These are phyloP conservation scores for Ascochyta rabiei DNA, from an alignment of 2,329 filamentous ascomycete genomes.

Conservation along the genomic window DNA sequence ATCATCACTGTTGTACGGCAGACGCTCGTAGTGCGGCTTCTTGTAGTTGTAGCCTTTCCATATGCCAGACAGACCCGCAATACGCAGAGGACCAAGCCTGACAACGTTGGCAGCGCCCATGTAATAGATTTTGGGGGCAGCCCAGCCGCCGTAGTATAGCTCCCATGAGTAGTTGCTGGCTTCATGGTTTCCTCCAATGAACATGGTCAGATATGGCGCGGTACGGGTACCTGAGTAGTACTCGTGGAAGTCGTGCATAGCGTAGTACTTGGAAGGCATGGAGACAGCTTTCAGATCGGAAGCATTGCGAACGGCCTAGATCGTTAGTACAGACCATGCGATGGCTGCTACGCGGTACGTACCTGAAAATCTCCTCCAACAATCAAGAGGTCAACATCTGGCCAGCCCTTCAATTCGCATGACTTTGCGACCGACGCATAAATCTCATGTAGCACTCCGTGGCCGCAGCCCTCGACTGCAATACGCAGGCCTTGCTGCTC, in stretches of 20 bases:
- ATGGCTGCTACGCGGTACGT: constrained; percentile 18
- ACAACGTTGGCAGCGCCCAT: constrained; percentile 91
- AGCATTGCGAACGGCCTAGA: constrained; percentile 82
- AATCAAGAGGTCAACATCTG: constrained; percentile 84
- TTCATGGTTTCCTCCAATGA: constrained; percentile 95
- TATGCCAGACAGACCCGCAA: constrained; percentile 90
- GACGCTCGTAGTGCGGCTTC: constrained; percentile 80
- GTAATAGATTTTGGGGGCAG: constrained; percentile 96
- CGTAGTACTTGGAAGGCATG: constrained; percentile 84
- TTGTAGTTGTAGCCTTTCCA: constrained; percentile 92
- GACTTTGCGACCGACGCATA: constrained; percentile 77
- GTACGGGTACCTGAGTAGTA: constrained; percentile 82
- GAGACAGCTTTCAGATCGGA: constrained; percentile 87
- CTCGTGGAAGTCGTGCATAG: constrained; percentile 88
- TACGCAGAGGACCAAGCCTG: constrained; percentile 80
- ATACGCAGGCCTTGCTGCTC: constrained; percentile 63
- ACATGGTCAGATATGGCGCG: constrained; percentile 89
- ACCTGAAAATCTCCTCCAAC: constrained; percentile 97
- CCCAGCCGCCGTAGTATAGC: constrained; percentile 96
- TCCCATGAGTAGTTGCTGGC: constrained; percentile 89
- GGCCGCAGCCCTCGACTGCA: constrained; percentile 88
- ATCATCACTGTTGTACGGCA: constrained; percentile 81
- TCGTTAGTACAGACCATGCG: constrained; percentile 23
- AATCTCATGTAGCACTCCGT: constrained; percentile 89
- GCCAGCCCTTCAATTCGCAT: constrained; percentile 75